A percentile compares a stretch with the other conserved stretches of the same genome.
Evolutionary conservation across 495 filamentous ascomycete genomes (phyloP).

Genomic region (Baudoinia panamericana): DNA sequence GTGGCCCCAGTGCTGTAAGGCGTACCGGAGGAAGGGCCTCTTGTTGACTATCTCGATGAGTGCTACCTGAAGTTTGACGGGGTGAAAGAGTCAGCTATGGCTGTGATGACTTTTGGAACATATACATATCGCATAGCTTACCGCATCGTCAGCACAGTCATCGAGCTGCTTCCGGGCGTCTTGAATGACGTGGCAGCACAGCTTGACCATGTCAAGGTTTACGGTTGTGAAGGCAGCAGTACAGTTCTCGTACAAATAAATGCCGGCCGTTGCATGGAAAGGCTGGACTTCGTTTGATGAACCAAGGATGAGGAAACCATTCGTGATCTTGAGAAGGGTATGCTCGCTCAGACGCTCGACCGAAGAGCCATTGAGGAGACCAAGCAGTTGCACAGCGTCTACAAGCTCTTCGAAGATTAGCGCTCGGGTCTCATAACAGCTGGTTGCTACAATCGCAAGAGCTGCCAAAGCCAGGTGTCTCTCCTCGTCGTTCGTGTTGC

Average conservation of each 20-base stretch:
- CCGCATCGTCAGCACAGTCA: no score
- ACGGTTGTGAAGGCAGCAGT: not conserved
- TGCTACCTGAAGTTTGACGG: not conserved
- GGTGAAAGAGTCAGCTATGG: not conserved
- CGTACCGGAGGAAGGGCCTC: conserved; percentile 5
- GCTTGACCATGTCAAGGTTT: not conserved
- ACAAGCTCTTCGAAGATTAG: conserved; percentile 1
- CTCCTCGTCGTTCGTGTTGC: conserved; percentile 1
- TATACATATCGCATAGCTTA: no score
- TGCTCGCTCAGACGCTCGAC: not conserved
- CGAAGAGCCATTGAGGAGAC: not conserved
- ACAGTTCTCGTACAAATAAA: conserved; percentile 6
- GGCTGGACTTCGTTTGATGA: not conserved
- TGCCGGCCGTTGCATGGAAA: conserved; percentile 2
- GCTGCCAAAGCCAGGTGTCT: not conserved
- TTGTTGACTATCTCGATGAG: not conserved
- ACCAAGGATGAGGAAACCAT: not conserved
- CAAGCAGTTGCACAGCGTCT: not conserved
- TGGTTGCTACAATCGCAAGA: not conserved
- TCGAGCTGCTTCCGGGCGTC: no score
- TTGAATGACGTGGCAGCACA: not conserved
- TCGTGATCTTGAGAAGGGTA: not conserved
- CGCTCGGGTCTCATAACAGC: not conserved
- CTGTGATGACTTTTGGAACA: no score
- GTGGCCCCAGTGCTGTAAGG: conserved; percentile 7